A percentile compares a stretch with the other conserved stretches of the same genome.
phyloP scores from a whole-genome alignment of 164 flowering plant genomes.

The Houttuynia cordata region DNA sequence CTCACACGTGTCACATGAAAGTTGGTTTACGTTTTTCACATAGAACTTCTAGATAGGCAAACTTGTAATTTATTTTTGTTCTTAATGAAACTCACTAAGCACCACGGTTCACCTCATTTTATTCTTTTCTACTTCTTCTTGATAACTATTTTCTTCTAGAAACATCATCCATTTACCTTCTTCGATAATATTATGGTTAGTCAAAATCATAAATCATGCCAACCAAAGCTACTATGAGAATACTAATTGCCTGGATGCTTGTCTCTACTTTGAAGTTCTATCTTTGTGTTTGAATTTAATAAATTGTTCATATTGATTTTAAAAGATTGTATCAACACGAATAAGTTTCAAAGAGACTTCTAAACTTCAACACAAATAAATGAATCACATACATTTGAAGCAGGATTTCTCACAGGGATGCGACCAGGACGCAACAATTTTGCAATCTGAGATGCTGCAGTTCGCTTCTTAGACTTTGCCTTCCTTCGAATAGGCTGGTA shows the following conservation, averaged over 20 bases:
- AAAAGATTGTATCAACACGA: no score
- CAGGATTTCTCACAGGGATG: conserved; percentile 24
- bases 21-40: neutral
- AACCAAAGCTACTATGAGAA: no score
- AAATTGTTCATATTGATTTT: no score
- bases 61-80: neutral
- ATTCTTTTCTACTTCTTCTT: no score
- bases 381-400: conserved; percentile 26
- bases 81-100: neutral
- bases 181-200: no score
- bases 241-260: no score
- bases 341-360: neutral
- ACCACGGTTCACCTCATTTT: no score
- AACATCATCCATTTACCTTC: no score
- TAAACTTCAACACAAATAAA: neutral
- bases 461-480: conserved; percentile 56
- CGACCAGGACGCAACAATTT: conserved; percentile 42
- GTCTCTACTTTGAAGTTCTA: no score
- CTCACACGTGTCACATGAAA: neutral
- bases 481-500: conserved; percentile 32
- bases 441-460: conserved; percentile 75
- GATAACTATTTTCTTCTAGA: no score
- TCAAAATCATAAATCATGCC: no score
- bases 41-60: neutral
- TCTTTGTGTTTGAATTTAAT: no score